These are phyloP conservation scores for Taphrina betulina DNA, from an alignment of 1,139 yeast species.

Conservation along the genomic window DNA sequence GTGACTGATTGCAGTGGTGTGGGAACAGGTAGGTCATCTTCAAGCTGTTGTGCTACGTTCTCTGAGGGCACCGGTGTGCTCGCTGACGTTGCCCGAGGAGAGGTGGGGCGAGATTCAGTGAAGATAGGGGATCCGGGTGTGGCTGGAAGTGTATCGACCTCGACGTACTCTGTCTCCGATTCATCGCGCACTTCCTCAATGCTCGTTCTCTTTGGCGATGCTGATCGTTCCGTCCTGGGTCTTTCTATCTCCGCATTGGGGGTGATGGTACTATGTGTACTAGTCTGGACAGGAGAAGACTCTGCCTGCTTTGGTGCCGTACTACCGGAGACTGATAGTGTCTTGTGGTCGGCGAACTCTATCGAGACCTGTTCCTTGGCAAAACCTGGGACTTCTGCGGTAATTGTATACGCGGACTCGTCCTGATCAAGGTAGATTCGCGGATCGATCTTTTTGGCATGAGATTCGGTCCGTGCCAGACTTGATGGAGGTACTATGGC, in stretches of 20 bases:
- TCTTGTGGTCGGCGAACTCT: constrained; percentile 8
- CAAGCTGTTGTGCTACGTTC: background rate
- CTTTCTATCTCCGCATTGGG: background rate
- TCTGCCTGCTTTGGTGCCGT: constrained; percentile 3
- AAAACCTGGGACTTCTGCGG: constrained; percentile 10
- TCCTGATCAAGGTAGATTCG: constrained; percentile 1
- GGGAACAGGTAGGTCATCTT: background rate
- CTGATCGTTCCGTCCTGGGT: background rate
- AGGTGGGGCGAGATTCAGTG: background rate
- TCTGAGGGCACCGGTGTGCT: background rate
- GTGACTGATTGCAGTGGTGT: background rate
- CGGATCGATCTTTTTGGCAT: constrained; percentile 1
- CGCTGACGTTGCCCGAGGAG: background rate
- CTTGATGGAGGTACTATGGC: too few species aligned
- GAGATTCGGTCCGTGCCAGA: too few species aligned
- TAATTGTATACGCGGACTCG: background rate
- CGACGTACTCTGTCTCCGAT: constrained; percentile 9
- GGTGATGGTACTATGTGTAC: background rate
- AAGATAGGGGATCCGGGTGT: too few species aligned
- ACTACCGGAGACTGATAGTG: constrained; percentile 1
- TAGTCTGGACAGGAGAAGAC: background rate
- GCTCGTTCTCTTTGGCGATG: constrained; percentile 10
- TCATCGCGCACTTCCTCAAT: constrained; percentile 14
- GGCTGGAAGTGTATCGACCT: too few species aligned
- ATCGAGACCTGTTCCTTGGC: constrained; percentile 3